These are phyloP conservation scores for Trichoderma gamsii DNA, from an alignment of 495 filamentous ascomycete genomes.

Conservation along the genomic window DNA sequence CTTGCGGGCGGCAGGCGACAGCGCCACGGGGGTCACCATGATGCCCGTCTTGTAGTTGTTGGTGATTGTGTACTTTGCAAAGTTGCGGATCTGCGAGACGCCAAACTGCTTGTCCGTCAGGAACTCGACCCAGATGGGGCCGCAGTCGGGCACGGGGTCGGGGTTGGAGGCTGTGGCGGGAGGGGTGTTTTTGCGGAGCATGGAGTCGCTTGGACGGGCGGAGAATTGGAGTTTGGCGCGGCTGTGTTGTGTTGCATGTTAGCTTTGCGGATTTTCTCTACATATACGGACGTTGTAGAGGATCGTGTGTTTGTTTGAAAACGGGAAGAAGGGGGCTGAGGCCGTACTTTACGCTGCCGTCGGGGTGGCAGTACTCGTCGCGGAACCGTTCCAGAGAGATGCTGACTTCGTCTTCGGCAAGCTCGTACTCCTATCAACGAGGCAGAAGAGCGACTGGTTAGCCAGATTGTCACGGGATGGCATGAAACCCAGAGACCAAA, in stretches of 20 bases:
- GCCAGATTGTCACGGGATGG: background rate
- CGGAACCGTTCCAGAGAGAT: slow-evolving; percentile 74
- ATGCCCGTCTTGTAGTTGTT: slow-evolving; percentile 84
- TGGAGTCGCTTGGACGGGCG: slow-evolving; percentile 69
- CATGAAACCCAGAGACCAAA: background rate
- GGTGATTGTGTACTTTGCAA: slow-evolving; percentile 70
- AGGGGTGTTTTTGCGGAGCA: slow-evolving; percentile 76
- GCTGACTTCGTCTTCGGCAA: slow-evolving; percentile 80
- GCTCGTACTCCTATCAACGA: slow-evolving; percentile 52
- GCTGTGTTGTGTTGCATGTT: slow-evolving; percentile 38
- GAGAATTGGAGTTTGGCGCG: slow-evolving; percentile 80
- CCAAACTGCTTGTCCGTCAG: slow-evolving; percentile 65
- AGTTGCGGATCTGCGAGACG: slow-evolving; percentile 83
- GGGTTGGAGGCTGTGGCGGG: slow-evolving; percentile 57
- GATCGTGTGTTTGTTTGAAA: slow-evolving; percentile 16
- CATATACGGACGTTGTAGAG: slow-evolving; percentile 20
- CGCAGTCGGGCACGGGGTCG: slow-evolving; percentile 63
- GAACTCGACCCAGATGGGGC: slow-evolving; percentile 92
- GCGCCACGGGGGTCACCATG: slow-evolving; percentile 72
- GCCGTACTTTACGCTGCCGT: slow-evolving; percentile 67
- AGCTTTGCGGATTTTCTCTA: background rate
- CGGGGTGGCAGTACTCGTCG: slow-evolving; percentile 54
- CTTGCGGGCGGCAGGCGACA: slow-evolving; percentile 79
- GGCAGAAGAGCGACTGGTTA: background rate
- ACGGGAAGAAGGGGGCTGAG: background rate